Percentiles rank a stretch among this genome's conserved stretches.
Evolutionary conservation across 805 yeast species (phyloP).

Genomic region (Nakazawaea holstii): DNA sequence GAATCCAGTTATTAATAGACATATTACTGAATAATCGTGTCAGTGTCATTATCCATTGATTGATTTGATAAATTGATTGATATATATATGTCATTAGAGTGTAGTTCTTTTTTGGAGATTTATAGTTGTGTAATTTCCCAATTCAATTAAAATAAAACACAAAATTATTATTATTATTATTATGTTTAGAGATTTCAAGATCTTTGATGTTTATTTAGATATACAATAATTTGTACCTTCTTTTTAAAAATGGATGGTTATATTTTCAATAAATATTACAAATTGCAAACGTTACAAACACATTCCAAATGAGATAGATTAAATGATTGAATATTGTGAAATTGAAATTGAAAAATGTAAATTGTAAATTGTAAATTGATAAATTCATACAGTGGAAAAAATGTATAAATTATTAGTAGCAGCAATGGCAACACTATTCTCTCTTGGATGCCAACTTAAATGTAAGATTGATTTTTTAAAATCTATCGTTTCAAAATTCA

Average conservation of each 20-base stretch:
- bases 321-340: too few relatives aligned
- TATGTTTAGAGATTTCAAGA: not conserved
- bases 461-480: slow-evolving; percentile 93
- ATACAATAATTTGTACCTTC: too few relatives aligned
- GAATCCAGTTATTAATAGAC: slow-evolving; percentile 91
- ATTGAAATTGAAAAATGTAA: too few relatives aligned
- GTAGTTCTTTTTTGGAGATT: too few relatives aligned
- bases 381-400: slow-evolving; percentile 71
- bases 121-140: not conserved
- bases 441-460: slow-evolving; percentile 97
- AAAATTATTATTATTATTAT: slow-evolving; percentile 1
- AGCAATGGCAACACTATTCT: slow-evolving; percentile 95
- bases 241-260: not conserved
- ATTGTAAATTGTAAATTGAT: too few relatives aligned
- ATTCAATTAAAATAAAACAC: not conserved
- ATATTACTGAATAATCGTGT: slow-evolving; percentile 41
- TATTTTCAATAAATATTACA: too few relatives aligned
- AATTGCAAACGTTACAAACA: not conserved
- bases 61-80: too few relatives aligned
- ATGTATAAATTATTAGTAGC: slow-evolving; percentile 93
- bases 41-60: too few relatives aligned
- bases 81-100: too few relatives aligned
- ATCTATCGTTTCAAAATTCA: slow-evolving; percentile 78
- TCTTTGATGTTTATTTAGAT: too few relatives aligned
- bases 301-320: too few relatives aligned